Percentiles rank a stretch among this genome's conserved stretches.
phyloP scores from a whole-genome alignment of 2,329 filamentous ascomycete genomes.

The Eurotiales sp. region DNA sequence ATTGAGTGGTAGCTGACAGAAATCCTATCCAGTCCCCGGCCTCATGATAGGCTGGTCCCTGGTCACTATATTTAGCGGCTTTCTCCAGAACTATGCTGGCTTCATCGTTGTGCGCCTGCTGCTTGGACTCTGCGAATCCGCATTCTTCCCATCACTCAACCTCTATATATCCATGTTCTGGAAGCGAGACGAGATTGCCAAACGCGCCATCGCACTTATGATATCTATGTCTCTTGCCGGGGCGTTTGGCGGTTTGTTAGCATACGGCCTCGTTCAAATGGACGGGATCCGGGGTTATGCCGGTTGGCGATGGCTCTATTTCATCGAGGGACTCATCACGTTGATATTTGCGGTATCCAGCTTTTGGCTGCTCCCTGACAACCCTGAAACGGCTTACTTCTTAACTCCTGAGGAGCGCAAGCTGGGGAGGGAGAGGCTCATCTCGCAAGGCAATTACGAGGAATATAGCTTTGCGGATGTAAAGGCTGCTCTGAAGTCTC shows the following conservation, averaged over 20 bases:
- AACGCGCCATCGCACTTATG: slow-evolving; percentile 69
- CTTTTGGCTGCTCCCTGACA: slow-evolving; percentile 61
- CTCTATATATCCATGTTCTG: slow-evolving; percentile 38
- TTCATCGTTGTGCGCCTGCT: slow-evolving; percentile 65
- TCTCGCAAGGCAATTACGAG: slow-evolving; percentile 15
- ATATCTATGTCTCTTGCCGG: slow-evolving; percentile 61
- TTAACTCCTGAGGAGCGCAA: slow-evolving; percentile 63
- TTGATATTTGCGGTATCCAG: slow-evolving; percentile 61
- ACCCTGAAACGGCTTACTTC: slow-evolving; percentile 72
- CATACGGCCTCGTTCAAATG: slow-evolving; percentile 59
- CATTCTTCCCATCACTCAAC: slow-evolving; percentile 57
- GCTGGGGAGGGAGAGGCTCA: slow-evolving; percentile 63
- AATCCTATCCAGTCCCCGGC: slow-evolving; percentile 18
- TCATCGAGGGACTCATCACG: slow-evolving; percentile 63
- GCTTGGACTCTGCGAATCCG: slow-evolving; percentile 72
- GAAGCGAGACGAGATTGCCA: neutral
- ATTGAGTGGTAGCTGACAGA: slow-evolving; percentile 20
- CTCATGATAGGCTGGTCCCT: slow-evolving; percentile 20
- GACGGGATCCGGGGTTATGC: slow-evolving; percentile 52
- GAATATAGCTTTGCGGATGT: slow-evolving; percentile 29
- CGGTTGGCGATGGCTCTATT: slow-evolving; percentile 50
- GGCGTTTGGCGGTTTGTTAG: slow-evolving; percentile 60
- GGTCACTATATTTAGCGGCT: slow-evolving; percentile 54
- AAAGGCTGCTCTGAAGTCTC: slow-evolving; percentile 43
- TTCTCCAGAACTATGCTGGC: slow-evolving; percentile 14